Conservation (phyloP, 176 grass and related monocot genomes). For the Carex scoparia region DNA sequence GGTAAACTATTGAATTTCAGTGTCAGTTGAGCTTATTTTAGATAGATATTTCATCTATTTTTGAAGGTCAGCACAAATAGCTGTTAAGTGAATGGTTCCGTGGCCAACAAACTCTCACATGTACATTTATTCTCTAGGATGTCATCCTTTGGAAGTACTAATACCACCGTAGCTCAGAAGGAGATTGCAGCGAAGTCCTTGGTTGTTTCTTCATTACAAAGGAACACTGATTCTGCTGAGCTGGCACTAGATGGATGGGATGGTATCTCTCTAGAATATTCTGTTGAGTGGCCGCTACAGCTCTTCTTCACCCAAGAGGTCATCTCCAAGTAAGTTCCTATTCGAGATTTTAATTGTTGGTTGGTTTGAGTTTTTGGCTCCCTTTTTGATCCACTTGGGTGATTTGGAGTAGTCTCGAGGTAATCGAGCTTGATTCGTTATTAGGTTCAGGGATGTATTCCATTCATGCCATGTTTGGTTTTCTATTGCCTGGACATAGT, state of each 20-base stretch:
- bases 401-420: too few species aligned
- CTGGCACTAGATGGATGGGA: constrained; percentile 89
- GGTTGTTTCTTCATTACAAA: constrained; percentile 43
- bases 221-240: constrained; percentile 47
- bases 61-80: constrained; percentile 7
- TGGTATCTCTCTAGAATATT: constrained; percentile 87
- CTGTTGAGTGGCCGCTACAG: constrained; percentile 86
- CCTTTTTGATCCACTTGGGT: too few species aligned
- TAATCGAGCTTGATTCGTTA: too few species aligned
- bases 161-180: constrained; percentile 40
- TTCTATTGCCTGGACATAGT: neutral
- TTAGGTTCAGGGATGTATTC: too few species aligned
- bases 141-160: constrained; percentile 60
- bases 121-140: constrained; percentile 44
- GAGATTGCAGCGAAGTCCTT: constrained; percentile 46
- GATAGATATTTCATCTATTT: neutral
- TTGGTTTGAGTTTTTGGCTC: too few species aligned
- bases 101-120: neutral
- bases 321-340: constrained; percentile 72
- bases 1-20: constrained; percentile 11
- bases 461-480: neutral
- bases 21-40: constrained; percentile 2
- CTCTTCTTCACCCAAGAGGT: constrained; percentile 97
- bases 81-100: neutral
- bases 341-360: neutral